A percentile compares a stretch with the other conserved stretches of the same genome.
Evolutionary conservation across 345 rosid genomes (phyloP).

Genomic region (Anastatica hierochuntica): DNA sequence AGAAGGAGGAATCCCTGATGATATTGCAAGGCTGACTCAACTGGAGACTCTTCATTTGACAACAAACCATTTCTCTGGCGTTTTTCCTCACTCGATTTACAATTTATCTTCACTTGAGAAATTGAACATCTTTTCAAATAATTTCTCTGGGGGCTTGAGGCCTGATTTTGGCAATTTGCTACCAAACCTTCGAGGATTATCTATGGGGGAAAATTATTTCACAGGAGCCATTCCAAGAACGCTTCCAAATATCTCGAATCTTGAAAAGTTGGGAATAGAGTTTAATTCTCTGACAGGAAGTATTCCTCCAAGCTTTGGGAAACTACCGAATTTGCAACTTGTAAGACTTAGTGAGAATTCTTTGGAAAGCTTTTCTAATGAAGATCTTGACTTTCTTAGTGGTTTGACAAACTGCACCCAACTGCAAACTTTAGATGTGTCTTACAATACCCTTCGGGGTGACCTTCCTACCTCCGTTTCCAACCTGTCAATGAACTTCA

Average conservation of each 20-base stretch:
- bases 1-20: background rate
- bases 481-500: background rate
- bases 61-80: background rate
- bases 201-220: background rate
- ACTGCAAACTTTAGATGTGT: background rate
- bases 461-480: background rate
- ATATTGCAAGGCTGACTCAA: background rate
- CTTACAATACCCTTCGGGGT: background rate
- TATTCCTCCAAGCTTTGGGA: background rate
- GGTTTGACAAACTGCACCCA: slow-evolving; percentile 4
- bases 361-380: background rate
- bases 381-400: slow-evolving; percentile 5
- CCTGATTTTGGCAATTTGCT: background rate
- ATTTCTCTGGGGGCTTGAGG: slow-evolving; percentile 3
- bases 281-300: background rate
- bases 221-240: background rate
- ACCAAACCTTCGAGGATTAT: background rate
- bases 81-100: background rate
- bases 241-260: background rate
- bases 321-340: background rate
- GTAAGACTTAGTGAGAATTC: background rate
- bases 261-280: background rate
- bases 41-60: background rate
- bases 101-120: slow-evolving; percentile 3
- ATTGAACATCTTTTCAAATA: background rate